Percentiles rank a stretch among this genome's conserved stretches.
These are phyloP conservation scores for Fragaria iinumae DNA, from an alignment of 306 rosid species.

Conservation along the genomic window DNA sequence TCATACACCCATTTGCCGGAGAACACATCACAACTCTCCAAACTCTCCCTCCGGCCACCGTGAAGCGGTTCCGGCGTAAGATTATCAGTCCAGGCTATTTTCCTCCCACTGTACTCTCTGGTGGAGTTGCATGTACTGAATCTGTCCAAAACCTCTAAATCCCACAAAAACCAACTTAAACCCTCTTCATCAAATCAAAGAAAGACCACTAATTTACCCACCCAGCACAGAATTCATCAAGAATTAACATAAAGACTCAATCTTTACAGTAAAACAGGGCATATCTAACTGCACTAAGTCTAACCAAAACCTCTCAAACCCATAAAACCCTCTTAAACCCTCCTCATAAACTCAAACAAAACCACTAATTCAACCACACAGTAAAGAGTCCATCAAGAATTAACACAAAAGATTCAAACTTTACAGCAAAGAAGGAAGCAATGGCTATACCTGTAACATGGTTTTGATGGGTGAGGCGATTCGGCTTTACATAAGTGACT, in stretches of 20 bases:
- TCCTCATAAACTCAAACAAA: slow-evolving; percentile 23
- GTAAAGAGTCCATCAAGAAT: not conserved
- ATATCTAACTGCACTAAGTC: slow-evolving; percentile 38
- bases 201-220: slow-evolving; percentile 21
- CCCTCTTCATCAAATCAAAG: slow-evolving; percentile 15
- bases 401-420: not conserved
- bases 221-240: slow-evolving; percentile 12
- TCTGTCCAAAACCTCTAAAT: slow-evolving; percentile 76
- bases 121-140: slow-evolving; percentile 87
- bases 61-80: slow-evolving; percentile 7
- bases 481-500: slow-evolving; percentile 64
- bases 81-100: slow-evolving; percentile 45
- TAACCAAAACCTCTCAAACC: slow-evolving; percentile 62
- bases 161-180: slow-evolving; percentile 20
- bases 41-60: slow-evolving; percentile 39
- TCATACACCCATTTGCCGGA: slow-evolving; percentile 91
- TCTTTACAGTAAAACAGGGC: not conserved
- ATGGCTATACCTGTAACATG: slow-evolving; percentile 44
- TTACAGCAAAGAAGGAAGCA: not conserved
- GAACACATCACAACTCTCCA: slow-evolving; percentile 68
- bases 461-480: slow-evolving; percentile 38
- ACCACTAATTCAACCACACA: slow-evolving; percentile 18
- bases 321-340: slow-evolving; percentile 26
- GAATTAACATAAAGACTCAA: not conserved
- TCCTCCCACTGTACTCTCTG: slow-evolving; percentile 64